phyloP scores from a whole-genome alignment of 2,329 filamentous ascomycete genomes.

The Zasmidium angulare region DNA sequence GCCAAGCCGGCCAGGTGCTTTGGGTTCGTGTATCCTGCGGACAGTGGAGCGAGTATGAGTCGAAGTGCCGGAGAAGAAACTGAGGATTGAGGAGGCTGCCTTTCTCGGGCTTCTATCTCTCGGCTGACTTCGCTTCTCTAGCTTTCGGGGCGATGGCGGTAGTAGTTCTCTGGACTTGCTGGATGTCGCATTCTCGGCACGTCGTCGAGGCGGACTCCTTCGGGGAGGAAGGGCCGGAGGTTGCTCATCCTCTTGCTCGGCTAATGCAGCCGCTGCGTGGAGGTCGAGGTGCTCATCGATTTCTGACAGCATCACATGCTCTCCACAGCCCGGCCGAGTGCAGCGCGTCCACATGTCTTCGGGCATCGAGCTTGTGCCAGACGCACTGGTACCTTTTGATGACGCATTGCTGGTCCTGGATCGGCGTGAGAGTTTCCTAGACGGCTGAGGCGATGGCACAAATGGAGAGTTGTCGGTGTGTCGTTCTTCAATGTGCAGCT shows the following conservation, averaged over 20 bases:
- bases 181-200: background rate
- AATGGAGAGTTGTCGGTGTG: conserved; percentile 34
- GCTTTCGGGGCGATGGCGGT: conserved; percentile 5
- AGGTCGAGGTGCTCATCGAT: conserved; percentile 49
- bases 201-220: conserved; percentile 9
- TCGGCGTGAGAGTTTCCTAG: background rate
- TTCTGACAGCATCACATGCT: conserved; percentile 42
- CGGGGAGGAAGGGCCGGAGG: conserved; percentile 19
- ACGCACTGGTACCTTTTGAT: background rate
- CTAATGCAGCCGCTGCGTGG: conserved; percentile 37
- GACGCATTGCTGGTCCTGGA: background rate
- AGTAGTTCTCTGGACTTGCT: background rate
- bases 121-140: conserved; percentile 5
- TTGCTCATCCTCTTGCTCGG: conserved; percentile 39
- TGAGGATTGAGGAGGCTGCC: conserved; percentile 3
- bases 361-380: conserved; percentile 15
- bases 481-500: conserved; percentile 35
- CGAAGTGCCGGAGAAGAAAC: conserved; percentile 19
- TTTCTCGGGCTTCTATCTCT: conserved; percentile 1
- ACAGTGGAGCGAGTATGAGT: conserved; percentile 12
- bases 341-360: conserved; percentile 38
- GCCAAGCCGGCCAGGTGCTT: conserved; percentile 29
- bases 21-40: conserved; percentile 9
- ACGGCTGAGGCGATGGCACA: conserved; percentile 3
- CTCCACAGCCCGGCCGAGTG: conserved; percentile 44